These are phyloP conservation scores for Ganoderma meredithae DNA, from an alignment of 1,284 basidiomycete species.

Conservation along the genomic window DNA sequence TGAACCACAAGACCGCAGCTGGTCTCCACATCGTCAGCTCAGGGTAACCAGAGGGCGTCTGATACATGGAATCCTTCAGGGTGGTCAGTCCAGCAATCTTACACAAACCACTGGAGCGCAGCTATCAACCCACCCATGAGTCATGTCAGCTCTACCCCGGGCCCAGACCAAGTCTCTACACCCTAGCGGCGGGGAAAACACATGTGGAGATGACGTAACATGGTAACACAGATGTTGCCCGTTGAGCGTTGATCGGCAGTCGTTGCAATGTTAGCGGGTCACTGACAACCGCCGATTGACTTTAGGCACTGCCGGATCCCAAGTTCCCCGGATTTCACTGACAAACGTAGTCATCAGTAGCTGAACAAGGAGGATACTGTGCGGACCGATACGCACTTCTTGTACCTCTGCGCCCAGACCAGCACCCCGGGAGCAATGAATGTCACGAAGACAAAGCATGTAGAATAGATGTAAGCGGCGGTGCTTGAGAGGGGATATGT, in stretches of 20 bases:
- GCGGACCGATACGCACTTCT: constrained; percentile 66
- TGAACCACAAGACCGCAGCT: constrained; percentile 18
- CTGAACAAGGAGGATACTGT: not conserved
- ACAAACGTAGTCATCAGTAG: constrained; percentile 18
- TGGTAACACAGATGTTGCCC: constrained; percentile 13
- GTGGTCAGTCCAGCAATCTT: constrained; percentile 1
- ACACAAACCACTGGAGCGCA: constrained; percentile 8
- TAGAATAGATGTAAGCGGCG: constrained; percentile 57
- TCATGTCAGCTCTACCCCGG: constrained; percentile 12
- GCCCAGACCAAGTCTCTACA: not conserved
- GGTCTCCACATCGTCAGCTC: constrained; percentile 7
- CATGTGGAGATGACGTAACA: not conserved
- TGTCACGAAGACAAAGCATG: constrained; percentile 62
- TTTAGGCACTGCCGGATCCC: constrained; percentile 70
- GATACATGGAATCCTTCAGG: not conserved
- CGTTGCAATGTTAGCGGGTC: constrained; percentile 21
- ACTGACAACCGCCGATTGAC: constrained; percentile 51
- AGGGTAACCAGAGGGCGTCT: constrained; percentile 6
- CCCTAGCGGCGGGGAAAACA: not conserved
- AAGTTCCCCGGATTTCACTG: constrained; percentile 64
- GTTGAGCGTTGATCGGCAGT: constrained; percentile 19
- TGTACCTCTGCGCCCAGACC: constrained; percentile 84
- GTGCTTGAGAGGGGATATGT: constrained; percentile 60
- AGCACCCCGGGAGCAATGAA: constrained; percentile 76
- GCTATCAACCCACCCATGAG: constrained; percentile 13